Evolutionary conservation across 345 rosid species (phyloP).

Genomic region (Lumnitzera littorea): DNA sequence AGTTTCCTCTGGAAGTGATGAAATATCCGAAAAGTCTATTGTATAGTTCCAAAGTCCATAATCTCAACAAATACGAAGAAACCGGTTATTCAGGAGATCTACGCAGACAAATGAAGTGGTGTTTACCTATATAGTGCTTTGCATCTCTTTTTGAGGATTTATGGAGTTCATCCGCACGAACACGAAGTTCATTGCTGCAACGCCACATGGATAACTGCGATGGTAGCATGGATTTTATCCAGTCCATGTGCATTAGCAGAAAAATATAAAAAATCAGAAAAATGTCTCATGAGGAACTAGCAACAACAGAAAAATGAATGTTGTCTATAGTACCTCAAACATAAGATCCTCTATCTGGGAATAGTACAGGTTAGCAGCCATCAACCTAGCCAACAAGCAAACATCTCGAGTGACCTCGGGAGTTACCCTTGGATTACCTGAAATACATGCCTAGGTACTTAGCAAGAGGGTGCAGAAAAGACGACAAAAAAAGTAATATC

Average conservation of each 20-base stretch:
- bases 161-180: slow-evolving; percentile 65
- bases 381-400: slow-evolving; percentile 94
- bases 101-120: slow-evolving; percentile 1
- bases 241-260: background rate
- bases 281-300: background rate
- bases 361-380: slow-evolving; percentile 93
- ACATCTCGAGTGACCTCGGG: slow-evolving; percentile 99
- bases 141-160: slow-evolving; percentile 78
- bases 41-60: background rate
- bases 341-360: slow-evolving; percentile 91
- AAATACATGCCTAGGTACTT: slow-evolving; percentile 2
- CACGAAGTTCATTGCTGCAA: slow-evolving; percentile 90
- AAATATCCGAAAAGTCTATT: background rate
- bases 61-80: background rate
- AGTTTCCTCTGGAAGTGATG: background rate
- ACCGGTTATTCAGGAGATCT: background rate
- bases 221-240: background rate
- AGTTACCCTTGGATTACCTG: slow-evolving; percentile 98
- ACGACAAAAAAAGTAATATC: too few species aligned
- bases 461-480: background rate
- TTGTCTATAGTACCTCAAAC: slow-evolving; percentile 67
- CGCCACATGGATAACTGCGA: slow-evolving; percentile 99
- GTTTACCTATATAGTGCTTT: slow-evolving; percentile 90
- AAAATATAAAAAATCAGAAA: background rate
- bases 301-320: background rate